phyloP scores from a whole-genome alignment of 2,329 filamentous ascomycete species.

The Daldinia sp. region DNA sequence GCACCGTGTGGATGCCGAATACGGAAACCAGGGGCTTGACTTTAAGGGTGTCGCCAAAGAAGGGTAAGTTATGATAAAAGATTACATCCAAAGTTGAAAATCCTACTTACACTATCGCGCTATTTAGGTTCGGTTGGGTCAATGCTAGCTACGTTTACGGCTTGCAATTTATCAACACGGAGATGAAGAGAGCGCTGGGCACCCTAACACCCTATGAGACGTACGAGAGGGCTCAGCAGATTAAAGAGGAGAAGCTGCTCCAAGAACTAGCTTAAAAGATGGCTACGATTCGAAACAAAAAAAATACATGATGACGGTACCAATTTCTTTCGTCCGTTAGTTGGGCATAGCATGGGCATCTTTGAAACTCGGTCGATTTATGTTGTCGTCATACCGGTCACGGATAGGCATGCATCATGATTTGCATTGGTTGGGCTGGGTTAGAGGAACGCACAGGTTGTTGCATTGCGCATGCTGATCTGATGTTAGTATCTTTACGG shows the following conservation, averaged over 20 bases:
- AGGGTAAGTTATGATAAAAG: conserved; percentile 74
- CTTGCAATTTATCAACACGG: conserved; percentile 85
- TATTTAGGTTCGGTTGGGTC: conserved; percentile 91
- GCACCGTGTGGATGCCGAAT: conserved; percentile 95
- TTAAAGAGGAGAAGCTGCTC: conserved; percentile 66
- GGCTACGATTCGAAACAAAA: background rate
- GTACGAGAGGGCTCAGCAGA: conserved; percentile 76
- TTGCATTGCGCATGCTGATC: conserved; percentile 16
- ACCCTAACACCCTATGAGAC: conserved; percentile 88
- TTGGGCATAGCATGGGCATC: conserved; percentile 12
- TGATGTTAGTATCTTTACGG: conserved; percentile 19
- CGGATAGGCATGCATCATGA: conserved; percentile 12
- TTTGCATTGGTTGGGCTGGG: conserved; percentile 29
- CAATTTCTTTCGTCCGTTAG: conserved; percentile 1
- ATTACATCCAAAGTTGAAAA: background rate
- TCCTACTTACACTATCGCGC: background rate
- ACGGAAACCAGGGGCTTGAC: conserved; percentile 94
- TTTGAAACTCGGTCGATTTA: conserved; percentile 9
- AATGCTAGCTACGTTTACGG: conserved; percentile 98
- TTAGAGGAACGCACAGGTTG: conserved; percentile 29
- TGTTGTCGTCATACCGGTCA: conserved; percentile 14
- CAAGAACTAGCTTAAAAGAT: conserved; percentile 43
- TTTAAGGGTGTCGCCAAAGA: conserved; percentile 97
- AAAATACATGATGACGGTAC: conserved; percentile 4
- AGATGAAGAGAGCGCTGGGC: conserved; percentile 89